Conservation (phyloP, 345 rosid genomes). For the Camelina laxa region DNA sequence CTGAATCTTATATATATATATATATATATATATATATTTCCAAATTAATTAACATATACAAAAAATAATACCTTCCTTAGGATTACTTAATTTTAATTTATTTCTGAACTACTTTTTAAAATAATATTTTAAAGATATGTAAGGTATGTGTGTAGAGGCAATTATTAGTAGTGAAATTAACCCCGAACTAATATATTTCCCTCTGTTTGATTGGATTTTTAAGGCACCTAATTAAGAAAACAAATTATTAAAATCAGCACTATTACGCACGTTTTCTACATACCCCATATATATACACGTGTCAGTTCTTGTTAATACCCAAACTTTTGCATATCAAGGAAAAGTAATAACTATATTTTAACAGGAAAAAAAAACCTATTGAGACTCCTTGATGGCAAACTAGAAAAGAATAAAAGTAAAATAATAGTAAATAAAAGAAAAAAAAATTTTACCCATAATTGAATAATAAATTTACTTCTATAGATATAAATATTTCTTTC, state of each 20-base stretch:
- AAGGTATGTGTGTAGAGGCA: background rate
- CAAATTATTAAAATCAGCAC: too few species aligned
- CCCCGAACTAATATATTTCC: background rate
- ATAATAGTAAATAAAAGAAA: too few species aligned
- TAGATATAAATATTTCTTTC: background rate
- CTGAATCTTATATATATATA: too few species aligned
- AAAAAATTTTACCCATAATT: background rate
- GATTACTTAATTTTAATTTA: too few species aligned
- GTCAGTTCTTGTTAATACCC: background rate
- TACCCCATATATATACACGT: background rate
- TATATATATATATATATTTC: too few species aligned
- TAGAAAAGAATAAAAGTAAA: too few species aligned
- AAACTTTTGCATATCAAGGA: background rate
- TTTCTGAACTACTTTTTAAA: too few species aligned
- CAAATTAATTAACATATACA: background rate
- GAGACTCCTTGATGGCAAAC: too few species aligned
- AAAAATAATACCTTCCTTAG: background rate
- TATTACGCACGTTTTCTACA: background rate
- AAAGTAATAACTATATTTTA: background rate
- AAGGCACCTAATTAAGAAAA: background rate
- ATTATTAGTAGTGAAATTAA: background rate
- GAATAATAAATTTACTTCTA: slow-evolving; percentile 3
- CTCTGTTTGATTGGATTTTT: background rate
- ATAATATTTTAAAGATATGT: too few species aligned
- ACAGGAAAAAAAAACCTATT: background rate